phyloP scores from a whole-genome alignment of 306 rosid genomes.

The Cicer arietinum region DNA sequence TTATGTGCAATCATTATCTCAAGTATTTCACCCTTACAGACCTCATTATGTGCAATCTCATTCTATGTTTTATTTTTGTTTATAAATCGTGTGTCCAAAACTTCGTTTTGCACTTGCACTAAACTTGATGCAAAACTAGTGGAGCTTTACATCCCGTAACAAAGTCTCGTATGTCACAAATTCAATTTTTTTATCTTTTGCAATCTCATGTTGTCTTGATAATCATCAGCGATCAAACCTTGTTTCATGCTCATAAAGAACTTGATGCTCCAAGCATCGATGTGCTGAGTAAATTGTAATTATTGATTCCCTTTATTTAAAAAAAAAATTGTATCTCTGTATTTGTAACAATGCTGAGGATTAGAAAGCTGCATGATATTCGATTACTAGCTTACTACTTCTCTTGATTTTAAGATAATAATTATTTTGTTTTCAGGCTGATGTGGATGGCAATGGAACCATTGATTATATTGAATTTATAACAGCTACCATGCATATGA shows the following conservation, averaged over 20 bases:
- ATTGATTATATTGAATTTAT: conserved; percentile 94
- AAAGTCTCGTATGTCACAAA: not conserved
- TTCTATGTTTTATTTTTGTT: too few relatives aligned
- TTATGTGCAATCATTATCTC: too few relatives aligned
- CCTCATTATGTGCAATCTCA: too few relatives aligned
- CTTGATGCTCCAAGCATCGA: conserved; percentile 1
- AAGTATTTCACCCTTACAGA: too few relatives aligned
- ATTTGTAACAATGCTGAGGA: not conserved
- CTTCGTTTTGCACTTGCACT: too few relatives aligned
- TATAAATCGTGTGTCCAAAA: too few relatives aligned
- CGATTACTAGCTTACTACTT: conserved; percentile 19
- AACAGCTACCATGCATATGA: conserved; percentile 96
- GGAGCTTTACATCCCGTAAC: not conserved
- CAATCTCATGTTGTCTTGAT: conserved; percentile 23
- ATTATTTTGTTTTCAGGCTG: conserved; percentile 72
- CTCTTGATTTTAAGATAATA: conserved; percentile 34
- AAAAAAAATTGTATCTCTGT: not conserved
- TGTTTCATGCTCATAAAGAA: not conserved
- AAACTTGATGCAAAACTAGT: too few relatives aligned
- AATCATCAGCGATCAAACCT: not conserved
- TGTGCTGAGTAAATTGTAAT: not conserved
- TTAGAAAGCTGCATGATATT: conserved; percentile 18
- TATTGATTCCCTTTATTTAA: conserved; percentile 7
- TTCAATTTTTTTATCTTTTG: not conserved
- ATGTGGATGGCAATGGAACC: conserved; percentile 92